Base-by-base conservation (phyloP, 495 filamentous ascomycete genomes). In the Halenospora varia region DNA sequence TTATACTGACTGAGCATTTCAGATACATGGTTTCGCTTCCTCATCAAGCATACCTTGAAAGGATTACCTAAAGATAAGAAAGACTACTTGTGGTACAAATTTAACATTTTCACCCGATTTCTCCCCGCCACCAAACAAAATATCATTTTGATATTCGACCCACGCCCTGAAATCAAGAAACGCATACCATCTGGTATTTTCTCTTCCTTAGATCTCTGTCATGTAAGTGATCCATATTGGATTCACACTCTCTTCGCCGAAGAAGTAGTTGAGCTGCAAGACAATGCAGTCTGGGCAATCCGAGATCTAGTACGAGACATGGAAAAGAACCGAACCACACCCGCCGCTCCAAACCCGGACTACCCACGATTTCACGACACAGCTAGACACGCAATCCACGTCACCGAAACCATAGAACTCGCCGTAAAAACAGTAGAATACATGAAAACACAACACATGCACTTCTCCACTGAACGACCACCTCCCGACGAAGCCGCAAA, bases 341-440 rank as follows among this genome's bases (percentile, higher is more conserved):
- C 51, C 25, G 10, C 44, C 45, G 17, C 51, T 52, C 62, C 63
- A 9, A 56, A 65, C 1, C 72, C 76, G 3, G 64, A 75, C 49
- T 79, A 77, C 44, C 57, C 64, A 29, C 55, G 46, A 10, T 59
- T 79, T 11, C 76, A 81, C 65, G 75, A 81, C 41, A 69, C 75
- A 51, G 69, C 71, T n/a, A 71, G 77, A 11, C 77, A 80, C 53
- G 70, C 69, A 6, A 73, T 75, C 23, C 75, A 82, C 56, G 67
- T 71, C 19, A 70, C 68, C 2, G 77, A 80, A 49, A 75, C 71
- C 1, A 68, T 80, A 10, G 68, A 74, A 17, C 66, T 78, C 3
- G 71, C 73, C 1, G 53, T 63, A 3, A 57, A 71, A 47, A 74
- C 68, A 2, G 51, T 77, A 29, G 45, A 68, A 11, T 65, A 59